Conservation (phyloP, 1,139 yeast genomes). For the Suhomyces kunorum region DNA sequence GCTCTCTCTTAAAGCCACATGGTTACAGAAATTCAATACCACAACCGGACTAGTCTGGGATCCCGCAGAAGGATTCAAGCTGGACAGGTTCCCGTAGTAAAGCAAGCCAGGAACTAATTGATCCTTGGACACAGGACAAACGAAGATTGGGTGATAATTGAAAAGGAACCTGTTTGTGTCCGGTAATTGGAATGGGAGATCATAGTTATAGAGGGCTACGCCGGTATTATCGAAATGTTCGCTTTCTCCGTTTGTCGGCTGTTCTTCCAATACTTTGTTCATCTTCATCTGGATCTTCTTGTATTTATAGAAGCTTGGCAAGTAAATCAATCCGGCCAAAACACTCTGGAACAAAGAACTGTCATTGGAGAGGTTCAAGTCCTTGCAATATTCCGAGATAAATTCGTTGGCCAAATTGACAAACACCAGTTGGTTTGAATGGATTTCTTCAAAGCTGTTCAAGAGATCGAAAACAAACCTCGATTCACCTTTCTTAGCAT, state of each 20-base stretch:
- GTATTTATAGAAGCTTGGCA: conserved; percentile 73
- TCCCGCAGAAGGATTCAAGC: conserved; percentile 10
- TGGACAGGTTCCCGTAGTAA: conserved; percentile 26
- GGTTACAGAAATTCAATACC: conserved; percentile 46
- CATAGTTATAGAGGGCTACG: conserved; percentile 32
- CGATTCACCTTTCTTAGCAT: conserved; percentile 26
- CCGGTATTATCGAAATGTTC: conserved; percentile 1
- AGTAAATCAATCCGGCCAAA: conserved; percentile 68
- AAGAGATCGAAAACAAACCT: conserved; percentile 46
- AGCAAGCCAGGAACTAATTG: conserved; percentile 48
- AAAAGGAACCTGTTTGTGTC: conserved; percentile 44
- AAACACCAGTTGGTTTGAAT: conserved; percentile 33
- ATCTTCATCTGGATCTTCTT: conserved; percentile 48
- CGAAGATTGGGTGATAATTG: conserved; percentile 79
- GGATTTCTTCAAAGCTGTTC: conserved; percentile 41
- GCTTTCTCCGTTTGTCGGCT: conserved; percentile 1
- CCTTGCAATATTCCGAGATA: conserved; percentile 66
- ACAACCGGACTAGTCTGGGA: conserved; percentile 42
- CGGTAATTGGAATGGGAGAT: conserved; percentile 47
- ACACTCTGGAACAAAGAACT: conserved; percentile 70
- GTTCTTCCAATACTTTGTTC: conserved; percentile 12
- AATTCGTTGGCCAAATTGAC: conserved; percentile 50
- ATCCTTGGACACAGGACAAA: conserved; percentile 88
- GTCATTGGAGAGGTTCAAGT: conserved; percentile 63
- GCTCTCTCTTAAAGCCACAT: conserved; percentile 48